Conservation (phyloP, 495 filamentous ascomycete genomes). For the Penicillium taxi region DNA sequence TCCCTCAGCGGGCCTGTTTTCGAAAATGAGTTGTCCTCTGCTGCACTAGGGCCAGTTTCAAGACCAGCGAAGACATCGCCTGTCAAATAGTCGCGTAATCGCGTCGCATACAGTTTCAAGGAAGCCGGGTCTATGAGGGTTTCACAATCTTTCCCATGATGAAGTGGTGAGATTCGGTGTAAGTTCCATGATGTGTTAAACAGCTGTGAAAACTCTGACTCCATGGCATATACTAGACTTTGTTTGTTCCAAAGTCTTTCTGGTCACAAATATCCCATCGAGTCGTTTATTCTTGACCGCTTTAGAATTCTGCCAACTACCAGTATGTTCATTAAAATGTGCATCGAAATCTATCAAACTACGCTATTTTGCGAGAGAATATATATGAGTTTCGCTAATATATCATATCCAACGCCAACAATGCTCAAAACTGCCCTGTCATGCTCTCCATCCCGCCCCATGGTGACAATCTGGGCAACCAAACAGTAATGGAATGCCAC, state of each 20-base stretch:
- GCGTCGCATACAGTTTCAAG: conserved; percentile 41
- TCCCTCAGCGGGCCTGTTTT: conserved; percentile 39
- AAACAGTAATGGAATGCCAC: conserved; percentile 31
- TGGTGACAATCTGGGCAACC: conserved; percentile 28
- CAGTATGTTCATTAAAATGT: no score
- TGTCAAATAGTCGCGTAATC: conserved; percentile 45
- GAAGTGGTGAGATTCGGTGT: conserved; percentile 49
- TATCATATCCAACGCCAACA: conserved; percentile 4
- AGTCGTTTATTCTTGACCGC: no score
- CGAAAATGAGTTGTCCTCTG: conserved; percentile 33
- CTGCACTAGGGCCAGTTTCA: conserved; percentile 22
- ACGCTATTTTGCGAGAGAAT: neutral
- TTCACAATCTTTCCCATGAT: conserved; percentile 36
- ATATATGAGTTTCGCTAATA: neutral
- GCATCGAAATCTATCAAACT: neutral
- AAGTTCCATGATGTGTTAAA: conserved; percentile 49
- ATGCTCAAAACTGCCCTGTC: conserved; percentile 10
- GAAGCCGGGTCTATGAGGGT: conserved; percentile 27
- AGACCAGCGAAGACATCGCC: conserved; percentile 43
- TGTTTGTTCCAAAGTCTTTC: neutral
- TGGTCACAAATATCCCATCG: no score
- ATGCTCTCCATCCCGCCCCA: conserved; percentile 31
- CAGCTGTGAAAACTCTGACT: conserved; percentile 25
- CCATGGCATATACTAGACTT: conserved; percentile 14
- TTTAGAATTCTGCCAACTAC: no score